Evolutionary conservation across 1,139 yeast genomes (phyloP), one percentile per base, ranked within the genome.

Genomic region (Saccharomycopsis phalli): DNA sequence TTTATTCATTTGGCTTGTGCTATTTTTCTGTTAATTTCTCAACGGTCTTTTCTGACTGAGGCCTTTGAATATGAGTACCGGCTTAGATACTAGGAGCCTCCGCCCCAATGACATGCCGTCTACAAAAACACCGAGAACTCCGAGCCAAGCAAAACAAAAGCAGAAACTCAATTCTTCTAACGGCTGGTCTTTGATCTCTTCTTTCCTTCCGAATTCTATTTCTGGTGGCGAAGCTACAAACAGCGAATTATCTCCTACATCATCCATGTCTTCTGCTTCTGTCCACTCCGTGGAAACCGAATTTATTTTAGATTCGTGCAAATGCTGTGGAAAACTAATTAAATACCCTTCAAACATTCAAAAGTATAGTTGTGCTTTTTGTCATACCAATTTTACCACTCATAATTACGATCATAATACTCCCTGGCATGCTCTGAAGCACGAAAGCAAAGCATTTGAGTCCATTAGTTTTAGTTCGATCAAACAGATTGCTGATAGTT

Each of bases 261-360:
- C 46, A 4, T 41, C 46, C 6, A n/a, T 31, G 4, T 42, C 46
- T 5, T 40, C 44, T 10, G 28, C 36, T 7, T 42, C 46, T 3
- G 23, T 36, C 6, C 14, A 13, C 4, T 42, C 46, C 4, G 18
- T 22, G n/a, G 33, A 22, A 8, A 19, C 31, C n/a, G 48, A 46
- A 13, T 35, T 36, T 17, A 30, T 44, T 2, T 39, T 53, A 8
- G 48, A 42, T 27, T 45, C 35, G 10, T 69, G 74, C 47, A 51
- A 56, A 5, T 81, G 93, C 53, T 81, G 94, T 59, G 82, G 81
- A 1, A 70, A 76, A 0, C 52, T 69, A 4, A 56, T 80, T 29
- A 65, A 70, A 10, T 68, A 71, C 48, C 78, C 81, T 0, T 57
- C 57, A 4, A 55, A 55, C 6, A 61, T 69, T 2, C 44, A 54